Conservation (phyloP, 257 asterid genomes). For the Verbascum thapsus region DNA sequence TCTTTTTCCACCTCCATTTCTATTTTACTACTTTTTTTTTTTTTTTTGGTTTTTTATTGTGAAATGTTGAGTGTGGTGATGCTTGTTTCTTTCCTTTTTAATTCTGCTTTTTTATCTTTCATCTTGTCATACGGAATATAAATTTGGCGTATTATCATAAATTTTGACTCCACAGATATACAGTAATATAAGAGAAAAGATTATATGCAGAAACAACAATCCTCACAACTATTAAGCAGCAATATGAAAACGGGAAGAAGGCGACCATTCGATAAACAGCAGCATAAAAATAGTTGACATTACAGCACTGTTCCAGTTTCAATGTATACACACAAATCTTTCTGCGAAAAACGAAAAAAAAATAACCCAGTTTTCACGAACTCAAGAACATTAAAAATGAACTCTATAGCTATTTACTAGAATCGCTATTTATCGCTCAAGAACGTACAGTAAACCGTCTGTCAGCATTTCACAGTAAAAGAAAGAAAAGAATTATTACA, state of each 20-base stretch:
- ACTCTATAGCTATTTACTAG: conserved; percentile 34
- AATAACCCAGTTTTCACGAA: neutral
- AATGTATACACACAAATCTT: conserved; percentile 10
- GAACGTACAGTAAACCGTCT: neutral
- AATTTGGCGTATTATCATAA: no score
- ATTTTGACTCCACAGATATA: no score
- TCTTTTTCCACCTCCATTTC: no score
- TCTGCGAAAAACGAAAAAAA: conserved; percentile 3
- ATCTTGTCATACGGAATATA: no score
- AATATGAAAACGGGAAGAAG: neutral
- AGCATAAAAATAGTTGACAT: conserved; percentile 15
- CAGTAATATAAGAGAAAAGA: no score
- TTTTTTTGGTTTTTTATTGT: no score
- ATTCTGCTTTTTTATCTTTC: no score
- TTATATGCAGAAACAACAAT: no score
- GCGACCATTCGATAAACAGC: neutral
- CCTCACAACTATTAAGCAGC: neutral
- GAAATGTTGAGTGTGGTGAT: no score
- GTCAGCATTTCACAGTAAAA: conserved; percentile 37
- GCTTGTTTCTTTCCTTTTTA: no score
- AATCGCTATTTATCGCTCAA: conserved; percentile 1
- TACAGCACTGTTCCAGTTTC: neutral
- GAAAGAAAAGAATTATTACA: conserved; percentile 33
- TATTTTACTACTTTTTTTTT: no score
- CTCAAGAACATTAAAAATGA: neutral